Base-by-base conservation (phyloP, 2,329 filamentous ascomycete species). In the Ascochyta pisi region DNA sequence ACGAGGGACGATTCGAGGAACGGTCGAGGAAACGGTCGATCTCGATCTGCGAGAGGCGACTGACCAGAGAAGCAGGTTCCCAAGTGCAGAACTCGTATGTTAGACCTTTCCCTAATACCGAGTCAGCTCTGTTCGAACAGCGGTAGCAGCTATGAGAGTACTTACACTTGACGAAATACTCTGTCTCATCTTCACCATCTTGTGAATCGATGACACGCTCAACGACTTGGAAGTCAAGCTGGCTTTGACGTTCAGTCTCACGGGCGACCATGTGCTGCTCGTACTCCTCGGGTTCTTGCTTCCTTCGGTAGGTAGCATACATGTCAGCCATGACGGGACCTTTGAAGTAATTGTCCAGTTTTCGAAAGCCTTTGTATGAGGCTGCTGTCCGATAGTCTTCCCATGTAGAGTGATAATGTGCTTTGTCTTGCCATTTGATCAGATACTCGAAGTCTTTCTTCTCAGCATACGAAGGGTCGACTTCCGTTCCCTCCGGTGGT, bases 381-480 rank as follows among this genome's bases (percentile, higher is more conserved):
- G 86, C 83, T 26, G 97, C 84, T 19, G 82, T 84, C 51, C 91
- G 87, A 56, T 89, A 88, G 0, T 87, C 88, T 76, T 98, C 93
- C 94, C 95, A 99, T 0, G 92, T 96, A 53, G 96, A 91, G 79
- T 99, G 95, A 66, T 96, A 88, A 73, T 99, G 92, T 10, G 95
- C 96, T 76, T 92, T 91, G 64, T 89, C 91, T 76, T 97, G 91
- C 95, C 96, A 99, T 79, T 99, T 99, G 77, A 99, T 92, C 76
- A 86, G 82, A 67, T 86, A 99, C 70, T 98, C 92, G 67, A 95
- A 97, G 71, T 97, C 91, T 49, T 92, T 86, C 64, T 91, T 87
- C 51, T 67, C 46, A 5, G 63, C 69, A 24, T 64, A 64, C 8
- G 59, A 59, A 9, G 71, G 68, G 50, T 79, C 73, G 19, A 75